A percentile compares a stretch with the other conserved stretches of the same genome.
Conservation (phyloP, 176 grass and related monocot species). For the Olyra latifolia region DNA sequence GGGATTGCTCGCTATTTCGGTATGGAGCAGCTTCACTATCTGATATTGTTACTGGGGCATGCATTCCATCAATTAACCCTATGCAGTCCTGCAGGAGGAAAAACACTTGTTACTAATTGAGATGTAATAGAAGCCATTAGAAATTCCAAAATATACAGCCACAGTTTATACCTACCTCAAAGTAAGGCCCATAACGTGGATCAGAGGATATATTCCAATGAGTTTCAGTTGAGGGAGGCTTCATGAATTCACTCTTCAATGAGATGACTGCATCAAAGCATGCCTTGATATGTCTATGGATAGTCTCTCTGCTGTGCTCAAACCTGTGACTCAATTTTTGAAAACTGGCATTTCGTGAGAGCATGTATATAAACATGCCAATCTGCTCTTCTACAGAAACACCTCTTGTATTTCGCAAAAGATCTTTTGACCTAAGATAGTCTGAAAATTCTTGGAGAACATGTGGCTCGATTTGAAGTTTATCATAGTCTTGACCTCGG, state of each 20-base stretch:
- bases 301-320: constrained; percentile 47
- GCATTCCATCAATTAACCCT: constrained; percentile 37
- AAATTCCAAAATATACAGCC: background rate
- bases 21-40: constrained; percentile 43
- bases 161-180: constrained; percentile 36
- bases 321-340: constrained; percentile 43
- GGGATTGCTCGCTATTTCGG: constrained; percentile 43
- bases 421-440: constrained; percentile 37
- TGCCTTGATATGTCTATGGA: constrained; percentile 57
- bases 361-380: constrained; percentile 60
- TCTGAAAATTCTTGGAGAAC: constrained; percentile 34
- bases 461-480: constrained; percentile 40
- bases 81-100: constrained; percentile 42
- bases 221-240: constrained; percentile 20
- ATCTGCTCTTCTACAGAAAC: constrained; percentile 57
- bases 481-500: constrained; percentile 41
- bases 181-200: constrained; percentile 37
- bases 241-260: constrained; percentile 39
- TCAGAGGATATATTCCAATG: constrained; percentile 47
- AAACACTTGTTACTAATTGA: background rate
- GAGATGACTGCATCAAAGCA: constrained; percentile 41
- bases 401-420: constrained; percentile 45
- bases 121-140: constrained; percentile 6
- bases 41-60: constrained; percentile 44
- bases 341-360: constrained; percentile 55